Conservation (phyloP, 2,329 filamentous ascomycete genomes). For the Diaporthe batatas region DNA sequence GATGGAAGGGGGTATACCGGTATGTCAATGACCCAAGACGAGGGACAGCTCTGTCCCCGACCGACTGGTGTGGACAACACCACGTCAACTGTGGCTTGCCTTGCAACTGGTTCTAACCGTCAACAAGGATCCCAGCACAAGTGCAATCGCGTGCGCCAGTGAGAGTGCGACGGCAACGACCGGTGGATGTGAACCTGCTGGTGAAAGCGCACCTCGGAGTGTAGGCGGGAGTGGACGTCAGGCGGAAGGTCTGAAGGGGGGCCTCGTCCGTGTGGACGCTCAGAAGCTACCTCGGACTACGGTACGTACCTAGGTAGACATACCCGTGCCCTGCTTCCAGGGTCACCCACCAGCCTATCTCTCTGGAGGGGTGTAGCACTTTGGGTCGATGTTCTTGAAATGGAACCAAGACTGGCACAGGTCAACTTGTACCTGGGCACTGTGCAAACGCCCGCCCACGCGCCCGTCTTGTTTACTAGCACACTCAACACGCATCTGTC, state of each 20-base stretch:
- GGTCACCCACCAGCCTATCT: neutral
- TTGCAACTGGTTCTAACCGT: constrained; percentile 1
- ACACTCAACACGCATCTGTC: neutral
- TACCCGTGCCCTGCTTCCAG: constrained; percentile 5
- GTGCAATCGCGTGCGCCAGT: constrained; percentile 7
- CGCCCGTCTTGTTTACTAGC: constrained; percentile 4
- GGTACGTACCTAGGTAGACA: constrained; percentile 14
- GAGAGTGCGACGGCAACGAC: neutral
- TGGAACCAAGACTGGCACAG: neutral
- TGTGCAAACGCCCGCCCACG: constrained; percentile 1
- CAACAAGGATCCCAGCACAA: constrained; percentile 6
- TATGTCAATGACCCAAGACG: constrained; percentile 2
- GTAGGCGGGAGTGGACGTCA: neutral
- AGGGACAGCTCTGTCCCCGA: neutral
- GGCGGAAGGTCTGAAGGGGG: neutral
- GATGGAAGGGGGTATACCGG: constrained; percentile 4
- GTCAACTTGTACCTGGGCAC: constrained; percentile 2
- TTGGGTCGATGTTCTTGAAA: neutral
- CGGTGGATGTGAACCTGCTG: neutral
- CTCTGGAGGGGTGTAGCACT: neutral
- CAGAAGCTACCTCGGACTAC: constrained; percentile 23
- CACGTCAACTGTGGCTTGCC: neutral
- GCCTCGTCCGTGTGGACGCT: neutral
- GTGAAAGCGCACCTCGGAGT: neutral
- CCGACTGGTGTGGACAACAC: neutral